These are phyloP conservation scores for Coniosporium tulheliwenetii DNA, from an alignment of 2,329 filamentous ascomycete species.

Conservation along the genomic window DNA sequence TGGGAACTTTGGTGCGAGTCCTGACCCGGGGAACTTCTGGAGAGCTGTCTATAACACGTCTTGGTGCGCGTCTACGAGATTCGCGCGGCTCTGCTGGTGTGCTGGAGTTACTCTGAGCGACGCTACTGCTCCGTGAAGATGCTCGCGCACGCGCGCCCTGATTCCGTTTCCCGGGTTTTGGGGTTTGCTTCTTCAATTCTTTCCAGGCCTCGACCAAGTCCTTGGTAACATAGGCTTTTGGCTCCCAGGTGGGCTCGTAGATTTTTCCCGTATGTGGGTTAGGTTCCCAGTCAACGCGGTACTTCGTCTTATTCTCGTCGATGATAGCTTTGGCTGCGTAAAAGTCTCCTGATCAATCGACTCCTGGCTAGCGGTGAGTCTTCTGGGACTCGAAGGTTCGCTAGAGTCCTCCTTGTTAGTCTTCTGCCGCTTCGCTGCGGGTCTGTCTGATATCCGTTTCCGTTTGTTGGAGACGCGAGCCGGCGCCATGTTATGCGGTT, in stretches of 20 bases:
- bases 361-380: too few relatives aligned
- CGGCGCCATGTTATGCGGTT: too few relatives aligned
- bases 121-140: neutral
- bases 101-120: neutral
- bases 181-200: constrained; percentile 2
- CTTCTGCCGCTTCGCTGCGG: too few relatives aligned
- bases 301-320: constrained; percentile 20
- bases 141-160: neutral
- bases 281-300: constrained; percentile 41
- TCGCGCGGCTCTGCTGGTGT: neutral
- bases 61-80: neutral
- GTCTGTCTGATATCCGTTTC: too few relatives aligned
- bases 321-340: constrained; percentile 13
- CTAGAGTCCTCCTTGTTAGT: too few relatives aligned
- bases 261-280: constrained; percentile 31
- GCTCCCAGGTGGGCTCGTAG: constrained; percentile 38
- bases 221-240: constrained; percentile 18
- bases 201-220: constrained; percentile 20
- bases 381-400: too few relatives aligned
- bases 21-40: neutral
- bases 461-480: too few relatives aligned
- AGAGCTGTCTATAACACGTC: neutral
- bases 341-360: too few relatives aligned
- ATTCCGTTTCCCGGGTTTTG: neutral
- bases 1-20: neutral